These are phyloP conservation scores for Immersiporthe knoxdaviesiana DNA, from an alignment of 2,329 filamentous ascomycete species.

Conservation along the genomic window DNA sequence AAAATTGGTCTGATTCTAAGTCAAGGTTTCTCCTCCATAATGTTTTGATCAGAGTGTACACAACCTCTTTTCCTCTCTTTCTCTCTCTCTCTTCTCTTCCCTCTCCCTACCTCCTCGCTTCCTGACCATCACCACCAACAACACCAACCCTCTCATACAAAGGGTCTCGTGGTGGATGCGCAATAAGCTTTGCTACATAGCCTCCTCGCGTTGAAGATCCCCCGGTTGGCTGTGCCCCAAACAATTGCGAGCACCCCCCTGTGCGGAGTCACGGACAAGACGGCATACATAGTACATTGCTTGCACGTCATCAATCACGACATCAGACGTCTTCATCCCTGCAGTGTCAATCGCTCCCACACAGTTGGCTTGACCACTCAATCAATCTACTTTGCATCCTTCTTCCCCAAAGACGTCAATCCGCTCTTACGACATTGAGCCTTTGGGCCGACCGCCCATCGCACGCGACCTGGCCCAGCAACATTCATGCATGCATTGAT, in stretches of 20 bases:
- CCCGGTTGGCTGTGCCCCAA: not conserved
- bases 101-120: not conserved
- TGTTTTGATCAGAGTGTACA: not conserved
- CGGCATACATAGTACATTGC: slow-evolving; percentile 11
- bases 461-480: not conserved
- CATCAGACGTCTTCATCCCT: slow-evolving; percentile 5
- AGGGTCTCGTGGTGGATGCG: not conserved
- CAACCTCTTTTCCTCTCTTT: not conserved
- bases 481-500: not conserved
- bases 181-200: not conserved
- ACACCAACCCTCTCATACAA: not conserved
- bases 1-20: slow-evolving; percentile 1
- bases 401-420: not conserved
- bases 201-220: not conserved
- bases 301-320: slow-evolving; percentile 20
- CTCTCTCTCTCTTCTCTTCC: not conserved
- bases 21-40: not conserved
- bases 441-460: not conserved
- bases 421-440: not conserved
- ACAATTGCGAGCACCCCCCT: slow-evolving; percentile 9
- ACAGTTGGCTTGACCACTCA: not conserved
- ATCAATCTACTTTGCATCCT: not conserved
- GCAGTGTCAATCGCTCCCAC: not conserved
- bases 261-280: not conserved
- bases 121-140: not conserved